A percentile compares a stretch with the other conserved stretches of the same genome.
phyloP scores from a whole-genome alignment of 257 asterid genomes.

The Nicotiana knightiana region DNA sequence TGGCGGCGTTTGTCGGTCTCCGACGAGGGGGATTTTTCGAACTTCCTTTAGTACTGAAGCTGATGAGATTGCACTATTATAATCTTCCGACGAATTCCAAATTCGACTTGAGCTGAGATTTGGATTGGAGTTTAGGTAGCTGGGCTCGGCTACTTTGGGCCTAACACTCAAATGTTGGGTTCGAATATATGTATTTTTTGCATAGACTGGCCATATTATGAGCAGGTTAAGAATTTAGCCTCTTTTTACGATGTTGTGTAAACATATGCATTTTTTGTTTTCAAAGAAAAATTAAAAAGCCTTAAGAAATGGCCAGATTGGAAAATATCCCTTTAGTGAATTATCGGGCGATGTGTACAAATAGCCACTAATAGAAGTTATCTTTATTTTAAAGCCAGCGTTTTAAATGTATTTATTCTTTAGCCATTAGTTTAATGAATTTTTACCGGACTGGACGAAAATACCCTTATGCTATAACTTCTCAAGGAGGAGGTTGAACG shows the following conservation, averaged over 20 bases:
- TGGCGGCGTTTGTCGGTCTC: neutral
- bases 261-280: neutral
- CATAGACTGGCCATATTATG: neutral
- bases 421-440: too few relatives aligned
- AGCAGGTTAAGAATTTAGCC: neutral
- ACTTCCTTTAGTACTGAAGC: neutral
- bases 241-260: neutral
- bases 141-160: neutral
- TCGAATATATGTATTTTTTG: neutral
- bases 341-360: too few relatives aligned
- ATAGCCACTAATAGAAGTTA: too few relatives aligned
- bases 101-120: neutral
- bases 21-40: neutral
- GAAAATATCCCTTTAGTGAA: neutral
- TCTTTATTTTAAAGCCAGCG: too few relatives aligned
- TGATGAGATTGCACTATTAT: neutral
- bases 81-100: neutral
- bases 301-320: neutral
- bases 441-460: too few relatives aligned
- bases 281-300: too few relatives aligned
- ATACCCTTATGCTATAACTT: too few relatives aligned
- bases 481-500: too few relatives aligned
- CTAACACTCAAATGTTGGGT: neutral
- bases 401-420: too few relatives aligned
- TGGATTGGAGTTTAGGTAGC: neutral